These are phyloP conservation scores for Trichoderma sp. DNA, from an alignment of 2,329 filamentous ascomycete genomes.

Conservation along the genomic window DNA sequence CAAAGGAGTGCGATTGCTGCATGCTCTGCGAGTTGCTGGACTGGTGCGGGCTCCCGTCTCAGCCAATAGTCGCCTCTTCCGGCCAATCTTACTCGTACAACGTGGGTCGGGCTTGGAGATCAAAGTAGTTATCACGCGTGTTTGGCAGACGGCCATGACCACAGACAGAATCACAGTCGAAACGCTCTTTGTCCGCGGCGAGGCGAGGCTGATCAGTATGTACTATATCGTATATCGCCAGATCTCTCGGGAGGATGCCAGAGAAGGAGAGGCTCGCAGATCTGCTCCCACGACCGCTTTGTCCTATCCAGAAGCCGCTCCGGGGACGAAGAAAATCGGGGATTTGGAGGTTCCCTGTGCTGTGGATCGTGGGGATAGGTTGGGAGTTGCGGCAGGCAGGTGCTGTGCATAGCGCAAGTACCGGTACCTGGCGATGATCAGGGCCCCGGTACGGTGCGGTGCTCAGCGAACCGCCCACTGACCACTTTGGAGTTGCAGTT, in stretches of 20 bases:
- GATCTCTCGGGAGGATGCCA: neutral
- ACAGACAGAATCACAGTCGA: neutral
- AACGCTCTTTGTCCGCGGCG: neutral
- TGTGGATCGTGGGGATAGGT: constrained; percentile 16
- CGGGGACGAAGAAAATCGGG: constrained; percentile 15
- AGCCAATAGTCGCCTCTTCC: constrained; percentile 4
- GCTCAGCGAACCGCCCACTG: constrained; percentile 4
- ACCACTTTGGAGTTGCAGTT: neutral
- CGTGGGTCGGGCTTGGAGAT: constrained; percentile 6
- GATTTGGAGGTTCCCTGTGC: constrained; percentile 1
- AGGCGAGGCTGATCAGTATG: neutral
- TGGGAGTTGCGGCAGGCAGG: constrained; percentile 6
- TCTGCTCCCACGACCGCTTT: neutral
- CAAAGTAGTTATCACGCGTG: neutral
- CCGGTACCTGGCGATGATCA: constrained; percentile 1
- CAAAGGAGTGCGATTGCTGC: constrained; percentile 27
- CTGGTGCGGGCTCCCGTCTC: constrained; percentile 9
- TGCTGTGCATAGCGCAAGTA: neutral
- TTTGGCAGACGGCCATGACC: constrained; percentile 18
- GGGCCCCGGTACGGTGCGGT: neutral
- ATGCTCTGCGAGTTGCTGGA: constrained; percentile 25
- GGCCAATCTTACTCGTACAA: constrained; percentile 10
- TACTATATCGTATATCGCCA: neutral
- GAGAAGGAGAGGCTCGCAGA: constrained; percentile 2
- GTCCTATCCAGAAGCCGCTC: neutral